phyloP scores from a whole-genome alignment of 345 rosid species.

The Salix viminalis region DNA sequence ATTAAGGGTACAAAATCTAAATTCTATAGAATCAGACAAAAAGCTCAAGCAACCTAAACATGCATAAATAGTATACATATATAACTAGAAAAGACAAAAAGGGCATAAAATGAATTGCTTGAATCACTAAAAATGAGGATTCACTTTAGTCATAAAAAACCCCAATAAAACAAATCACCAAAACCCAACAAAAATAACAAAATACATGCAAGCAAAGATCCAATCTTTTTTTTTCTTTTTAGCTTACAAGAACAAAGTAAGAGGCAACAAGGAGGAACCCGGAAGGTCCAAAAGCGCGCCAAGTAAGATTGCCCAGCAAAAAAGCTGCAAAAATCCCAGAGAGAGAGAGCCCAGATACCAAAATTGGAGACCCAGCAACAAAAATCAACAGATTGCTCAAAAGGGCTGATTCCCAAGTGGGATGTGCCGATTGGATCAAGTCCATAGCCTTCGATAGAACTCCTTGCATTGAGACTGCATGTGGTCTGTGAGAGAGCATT shows the following conservation, averaged over 20 bases:
- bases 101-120: background rate
- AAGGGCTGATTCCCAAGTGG: slow-evolving; percentile 79
- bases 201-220: background rate
- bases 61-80: background rate
- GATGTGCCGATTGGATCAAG: slow-evolving; percentile 53
- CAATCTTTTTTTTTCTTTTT: too few relatives aligned
- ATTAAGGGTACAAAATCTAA: too few relatives aligned
- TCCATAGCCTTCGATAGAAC: slow-evolving; percentile 49
- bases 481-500: slow-evolving; percentile 33
- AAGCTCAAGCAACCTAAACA: background rate
- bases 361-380: slow-evolving; percentile 65
- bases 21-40: too few relatives aligned
- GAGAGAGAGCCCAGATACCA: slow-evolving; percentile 69
- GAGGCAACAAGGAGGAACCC: slow-evolving; percentile 84
- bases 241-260: slow-evolving; percentile 54
- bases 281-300: slow-evolving; percentile 90
- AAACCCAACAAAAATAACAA: background rate
- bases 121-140: background rate
- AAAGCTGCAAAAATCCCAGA: slow-evolving; percentile 83
- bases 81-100: background rate
- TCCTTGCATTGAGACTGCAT: slow-evolving; percentile 37
- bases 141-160: background rate
- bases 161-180: too few relatives aligned
- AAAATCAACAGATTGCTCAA: slow-evolving; percentile 75
- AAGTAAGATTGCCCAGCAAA: slow-evolving; percentile 80